Conservation (phyloP, 768 basidiomycete species). For the Lactarius akahatsu region DNA sequence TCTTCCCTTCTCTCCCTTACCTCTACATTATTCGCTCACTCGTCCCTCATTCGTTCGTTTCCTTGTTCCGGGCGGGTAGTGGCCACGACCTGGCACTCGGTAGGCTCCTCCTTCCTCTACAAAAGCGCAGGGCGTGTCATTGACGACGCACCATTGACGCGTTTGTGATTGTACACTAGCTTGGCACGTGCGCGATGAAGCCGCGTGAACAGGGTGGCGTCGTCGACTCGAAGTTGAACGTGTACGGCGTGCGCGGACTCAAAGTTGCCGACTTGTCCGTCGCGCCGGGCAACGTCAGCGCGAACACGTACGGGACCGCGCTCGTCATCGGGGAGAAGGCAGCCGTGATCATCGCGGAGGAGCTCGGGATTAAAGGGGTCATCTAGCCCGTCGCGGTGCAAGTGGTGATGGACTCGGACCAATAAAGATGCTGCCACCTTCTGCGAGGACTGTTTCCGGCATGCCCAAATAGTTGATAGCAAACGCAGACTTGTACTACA, state of each 20-base stretch:
- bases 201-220: conserved; percentile 57
- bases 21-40: not conserved
- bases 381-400: conserved; percentile 30
- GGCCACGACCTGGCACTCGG: no score
- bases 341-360: conserved; percentile 56
- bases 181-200: conserved; percentile 69
- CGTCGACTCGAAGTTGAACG: conserved; percentile 59
- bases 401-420: no score
- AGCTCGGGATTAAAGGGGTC: conserved; percentile 44
- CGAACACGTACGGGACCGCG: conserved; percentile 48
- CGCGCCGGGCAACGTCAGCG: conserved; percentile 39
- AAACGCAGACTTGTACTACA: not conserved
- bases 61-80: no score
- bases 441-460: not conserved
- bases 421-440: not conserved
- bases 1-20: not conserved
- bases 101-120: no score
- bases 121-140: not conserved
- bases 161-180: conserved; percentile 35
- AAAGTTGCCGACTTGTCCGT: conserved; percentile 53
- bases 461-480: not conserved
- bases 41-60: not conserved
- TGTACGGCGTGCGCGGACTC: conserved; percentile 56
- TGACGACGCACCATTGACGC: not conserved
- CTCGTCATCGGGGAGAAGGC: conserved; percentile 60